Percentiles rank a stretch among this genome's conserved stretches.
phyloP scores from a whole-genome alignment of 345 rosid genomes.

The Durio zibethinus region DNA sequence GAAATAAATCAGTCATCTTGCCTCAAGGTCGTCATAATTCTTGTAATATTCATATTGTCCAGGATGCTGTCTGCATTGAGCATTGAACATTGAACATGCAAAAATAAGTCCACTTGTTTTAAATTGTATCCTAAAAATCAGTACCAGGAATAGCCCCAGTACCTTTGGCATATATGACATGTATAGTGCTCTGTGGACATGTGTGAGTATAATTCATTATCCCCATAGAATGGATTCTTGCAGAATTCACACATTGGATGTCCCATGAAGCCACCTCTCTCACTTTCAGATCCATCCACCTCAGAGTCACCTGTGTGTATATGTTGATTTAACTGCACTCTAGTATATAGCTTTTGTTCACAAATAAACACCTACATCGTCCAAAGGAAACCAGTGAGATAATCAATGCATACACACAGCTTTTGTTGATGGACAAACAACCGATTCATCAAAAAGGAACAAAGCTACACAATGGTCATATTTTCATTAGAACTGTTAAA shows the following conservation, averaged over 20 bases:
- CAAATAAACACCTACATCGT: slow-evolving; percentile 71
- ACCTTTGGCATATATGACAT: slow-evolving; percentile 96
- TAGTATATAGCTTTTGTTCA: slow-evolving; percentile 82
- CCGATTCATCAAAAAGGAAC: not conserved
- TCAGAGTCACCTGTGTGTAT: slow-evolving; percentile 82
- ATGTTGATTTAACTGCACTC: slow-evolving; percentile 83
- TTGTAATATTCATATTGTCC: slow-evolving; percentile 87
- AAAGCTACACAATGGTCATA: not conserved
- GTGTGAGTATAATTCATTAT: slow-evolving; percentile 82
- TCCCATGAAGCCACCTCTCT: slow-evolving; percentile 92
- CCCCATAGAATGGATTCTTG: slow-evolving; percentile 82
- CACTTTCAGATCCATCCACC: slow-evolving; percentile 96
- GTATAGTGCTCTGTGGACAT: slow-evolving; percentile 93
- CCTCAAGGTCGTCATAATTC: slow-evolving; percentile 94
- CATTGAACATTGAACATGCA: slow-evolving; percentile 14
- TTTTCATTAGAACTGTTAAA: not conserved
- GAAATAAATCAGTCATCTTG: slow-evolving; percentile 20
- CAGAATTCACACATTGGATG: slow-evolving; percentile 97
- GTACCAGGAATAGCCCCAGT: not conserved
- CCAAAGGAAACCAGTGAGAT: slow-evolving; percentile 13
- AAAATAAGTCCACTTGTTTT: not conserved
- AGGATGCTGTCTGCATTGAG: slow-evolving; percentile 75
- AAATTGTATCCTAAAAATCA: not conserved
- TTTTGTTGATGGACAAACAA: not conserved
- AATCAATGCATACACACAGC: not conserved